Evolutionary conservation across 495 filamentous ascomycete genomes (phyloP), one percentile per base, ranked within the genome.

Genomic region (Bryoglossum gracile): DNA sequence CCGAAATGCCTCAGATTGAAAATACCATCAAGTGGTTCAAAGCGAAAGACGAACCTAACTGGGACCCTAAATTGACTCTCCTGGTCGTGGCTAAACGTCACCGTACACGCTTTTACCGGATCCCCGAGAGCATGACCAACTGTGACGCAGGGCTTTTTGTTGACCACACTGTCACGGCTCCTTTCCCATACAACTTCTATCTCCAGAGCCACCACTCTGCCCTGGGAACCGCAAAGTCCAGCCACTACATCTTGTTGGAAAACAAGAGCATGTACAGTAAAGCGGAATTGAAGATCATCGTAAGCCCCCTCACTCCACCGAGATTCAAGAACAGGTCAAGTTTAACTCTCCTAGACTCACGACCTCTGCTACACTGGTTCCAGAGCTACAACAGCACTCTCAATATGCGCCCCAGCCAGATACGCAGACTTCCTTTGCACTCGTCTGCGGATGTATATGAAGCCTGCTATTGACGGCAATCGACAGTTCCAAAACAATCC

Each of bases 81-180:
- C 63, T 86, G 11, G 69, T 86, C n/a, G 82, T 82, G 0, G 84
- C 85, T 28, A 94, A 95, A 62, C 78, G 90, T 17, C 89, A 96
- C 55, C 86, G 94, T 57, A 90, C 86, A 0, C 82, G 89, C 0
- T 91, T 95, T 70, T 94, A 82, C 61, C 74, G 77, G 0, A 0
- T 17, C 13, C 59, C 73, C 3, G 56, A 60, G 11, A 58, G 68
- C 0, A 75, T 77, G 16, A 67, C 55, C 0, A 75, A 71, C 11
- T 67, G 71, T 8, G 94, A 91, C 26, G 78, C 77, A 33, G 90
- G 90, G 10, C 91, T 86, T 2, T 73, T 94, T 2, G 86, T 95
- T n/a, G 90, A 95, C 64, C 78, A 84, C 21, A 82, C 83, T n/a
- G 74, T 92, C 30, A 89, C 84, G 13, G 78, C 80, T 49, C 76